Conservation (phyloP, 116 monocot species). For the Zostera marina region DNA sequence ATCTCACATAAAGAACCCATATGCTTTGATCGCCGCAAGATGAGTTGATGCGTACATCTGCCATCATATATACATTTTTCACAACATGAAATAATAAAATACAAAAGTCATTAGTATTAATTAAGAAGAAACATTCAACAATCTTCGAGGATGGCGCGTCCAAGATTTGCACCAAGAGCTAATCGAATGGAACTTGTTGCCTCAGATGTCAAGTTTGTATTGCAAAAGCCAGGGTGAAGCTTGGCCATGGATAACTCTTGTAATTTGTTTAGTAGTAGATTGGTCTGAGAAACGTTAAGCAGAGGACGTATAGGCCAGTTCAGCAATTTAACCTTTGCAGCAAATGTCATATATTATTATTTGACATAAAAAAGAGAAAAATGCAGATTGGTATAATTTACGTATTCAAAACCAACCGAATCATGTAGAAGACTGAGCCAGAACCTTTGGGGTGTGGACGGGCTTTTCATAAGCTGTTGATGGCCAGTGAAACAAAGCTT, state of each 20-base stretch:
- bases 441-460: slow-evolving; percentile 67
- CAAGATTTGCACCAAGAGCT: slow-evolving; percentile 73
- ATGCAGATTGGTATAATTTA: too few relatives aligned
- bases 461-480: slow-evolving; percentile 74
- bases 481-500: too few relatives aligned
- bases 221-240: slow-evolving; percentile 42
- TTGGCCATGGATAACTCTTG: slow-evolving; percentile 80
- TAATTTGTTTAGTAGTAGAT: slow-evolving; percentile 57
- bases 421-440: slow-evolving; percentile 89
- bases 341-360: background rate
- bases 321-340: slow-evolving; percentile 60
- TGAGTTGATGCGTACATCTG: too few relatives aligned
- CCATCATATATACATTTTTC: too few relatives aligned
- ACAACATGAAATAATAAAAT: too few relatives aligned
- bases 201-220: slow-evolving; percentile 22
- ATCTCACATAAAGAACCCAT: too few relatives aligned
- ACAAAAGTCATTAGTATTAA: too few relatives aligned
- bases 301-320: slow-evolving; percentile 53
- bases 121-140: background rate
- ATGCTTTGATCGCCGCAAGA: too few relatives aligned
- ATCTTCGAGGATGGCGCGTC: slow-evolving; percentile 40
- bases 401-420: slow-evolving; percentile 38
- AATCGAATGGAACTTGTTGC: slow-evolving; percentile 39
- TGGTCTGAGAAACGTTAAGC: slow-evolving; percentile 56
- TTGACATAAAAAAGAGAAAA: background rate